phyloP scores from a whole-genome alignment of 1,284 basidiomycete genomes.

The Leccinum colubrinum region DNA sequence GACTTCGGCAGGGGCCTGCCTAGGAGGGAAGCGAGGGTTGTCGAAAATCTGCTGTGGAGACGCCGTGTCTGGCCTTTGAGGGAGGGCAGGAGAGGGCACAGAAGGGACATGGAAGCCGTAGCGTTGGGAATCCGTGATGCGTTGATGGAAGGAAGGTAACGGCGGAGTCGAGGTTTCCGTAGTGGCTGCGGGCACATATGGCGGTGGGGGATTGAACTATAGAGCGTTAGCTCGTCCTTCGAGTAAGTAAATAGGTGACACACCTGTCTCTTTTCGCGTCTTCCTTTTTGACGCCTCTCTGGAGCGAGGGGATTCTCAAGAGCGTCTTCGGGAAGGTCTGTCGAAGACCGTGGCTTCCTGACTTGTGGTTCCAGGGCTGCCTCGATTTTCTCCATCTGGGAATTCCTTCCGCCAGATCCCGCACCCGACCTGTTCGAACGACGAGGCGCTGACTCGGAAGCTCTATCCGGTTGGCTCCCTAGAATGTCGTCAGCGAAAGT shows the following conservation, averaged over 20 bases:
- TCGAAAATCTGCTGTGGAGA: no score
- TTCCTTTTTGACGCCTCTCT: neutral
- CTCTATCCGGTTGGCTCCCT: neutral
- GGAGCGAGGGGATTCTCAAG: neutral
- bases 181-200: neutral
- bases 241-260: neutral
- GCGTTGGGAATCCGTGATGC: neutral
- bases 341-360: neutral
- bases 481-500: neutral
- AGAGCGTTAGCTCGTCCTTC: neutral
- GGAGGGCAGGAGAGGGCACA: neutral
- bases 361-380: neutral
- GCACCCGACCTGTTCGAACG: neutral
- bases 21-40: no score
- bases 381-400: neutral
- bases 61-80: no score
- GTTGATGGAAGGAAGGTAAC: neutral
- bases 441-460: neutral
- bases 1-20: no score
- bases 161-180: neutral
- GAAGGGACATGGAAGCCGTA: neutral
- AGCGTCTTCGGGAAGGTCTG: neutral
- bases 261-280: neutral
- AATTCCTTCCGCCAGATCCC: neutral
- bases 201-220: neutral